Conservation (phyloP, 2,329 filamentous ascomycete genomes). For the Beauveria sp. region DNA sequence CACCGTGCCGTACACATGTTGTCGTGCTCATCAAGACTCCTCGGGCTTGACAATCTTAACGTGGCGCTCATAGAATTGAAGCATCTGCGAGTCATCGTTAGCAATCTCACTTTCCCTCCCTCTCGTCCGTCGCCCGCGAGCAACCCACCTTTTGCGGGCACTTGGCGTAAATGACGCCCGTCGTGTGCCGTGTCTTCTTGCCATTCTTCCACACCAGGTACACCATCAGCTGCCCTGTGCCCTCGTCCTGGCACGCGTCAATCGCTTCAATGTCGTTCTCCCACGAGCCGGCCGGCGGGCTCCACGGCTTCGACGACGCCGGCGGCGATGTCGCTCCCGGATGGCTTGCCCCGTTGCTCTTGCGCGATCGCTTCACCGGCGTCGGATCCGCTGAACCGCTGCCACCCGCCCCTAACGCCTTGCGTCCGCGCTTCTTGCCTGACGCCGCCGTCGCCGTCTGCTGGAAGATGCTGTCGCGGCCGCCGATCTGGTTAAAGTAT, state of each 20-base stretch:
- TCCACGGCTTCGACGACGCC: slow-evolving; percentile 47
- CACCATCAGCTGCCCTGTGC: slow-evolving; percentile 52
- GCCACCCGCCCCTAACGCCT: slow-evolving; percentile 19
- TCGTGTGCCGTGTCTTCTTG: slow-evolving; percentile 65
- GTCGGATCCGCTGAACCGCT: slow-evolving; percentile 16
- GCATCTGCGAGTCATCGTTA: slow-evolving; percentile 35
- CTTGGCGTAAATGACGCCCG: slow-evolving; percentile 61
- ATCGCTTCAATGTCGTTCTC: slow-evolving; percentile 64
- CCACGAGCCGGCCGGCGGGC: slow-evolving; percentile 67
- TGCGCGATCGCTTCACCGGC: slow-evolving; percentile 36
- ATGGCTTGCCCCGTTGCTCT: slow-evolving; percentile 36
- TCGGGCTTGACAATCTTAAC: slow-evolving; percentile 43
- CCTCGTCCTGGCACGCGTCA: slow-evolving; percentile 63
- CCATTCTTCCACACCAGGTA: slow-evolving; percentile 69
- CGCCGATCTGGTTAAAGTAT: slow-evolving; percentile 58
- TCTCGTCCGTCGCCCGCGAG: neutral
- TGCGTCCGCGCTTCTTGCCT: slow-evolving; percentile 51
- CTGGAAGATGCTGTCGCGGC: slow-evolving; percentile 47
- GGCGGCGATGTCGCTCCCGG: slow-evolving; percentile 42
- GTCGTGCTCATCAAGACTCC: slow-evolving; percentile 14
- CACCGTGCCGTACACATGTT: neutral
- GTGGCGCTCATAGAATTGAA: slow-evolving; percentile 52
- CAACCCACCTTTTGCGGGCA: slow-evolving; percentile 65
- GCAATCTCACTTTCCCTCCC: neutral
- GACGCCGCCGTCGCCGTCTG: slow-evolving; percentile 42